phyloP scores from a whole-genome alignment of 805 yeast species.

The Schizosaccharomyces osmophilus region DNA sequence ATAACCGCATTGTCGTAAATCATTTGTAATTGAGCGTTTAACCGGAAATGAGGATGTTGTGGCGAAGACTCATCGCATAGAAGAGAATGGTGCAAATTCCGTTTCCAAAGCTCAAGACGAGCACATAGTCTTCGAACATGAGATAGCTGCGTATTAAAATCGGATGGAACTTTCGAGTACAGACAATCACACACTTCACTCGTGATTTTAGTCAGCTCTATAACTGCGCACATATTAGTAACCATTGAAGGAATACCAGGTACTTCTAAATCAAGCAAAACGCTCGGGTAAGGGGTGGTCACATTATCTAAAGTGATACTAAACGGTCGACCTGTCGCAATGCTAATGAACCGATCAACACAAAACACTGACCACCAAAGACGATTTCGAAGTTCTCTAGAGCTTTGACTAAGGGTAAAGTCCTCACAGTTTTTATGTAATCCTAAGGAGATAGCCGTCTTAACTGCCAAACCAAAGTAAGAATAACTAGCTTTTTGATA shows the following conservation, averaged over 20 bases:
- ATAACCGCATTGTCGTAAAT: not conserved
- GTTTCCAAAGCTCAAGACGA: not conserved
- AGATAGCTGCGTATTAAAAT: not conserved
- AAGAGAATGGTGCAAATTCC: not conserved
- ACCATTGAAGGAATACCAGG: not conserved
- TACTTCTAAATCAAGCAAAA: not conserved
- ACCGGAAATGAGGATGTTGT: not conserved
- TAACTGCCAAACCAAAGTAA: not conserved
- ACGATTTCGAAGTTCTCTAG: not conserved
- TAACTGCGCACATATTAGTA: not conserved
- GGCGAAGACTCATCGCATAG: not conserved
- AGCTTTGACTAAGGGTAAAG: not conserved
- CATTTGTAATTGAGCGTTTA: not conserved
- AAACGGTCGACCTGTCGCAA: not conserved
- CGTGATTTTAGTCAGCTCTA: not conserved
- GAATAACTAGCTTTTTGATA: not conserved
- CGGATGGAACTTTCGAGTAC: not conserved
- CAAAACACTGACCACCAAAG: constrained; percentile 2
- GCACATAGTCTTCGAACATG: not conserved
- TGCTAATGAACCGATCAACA: not conserved
- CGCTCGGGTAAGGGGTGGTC: not conserved
- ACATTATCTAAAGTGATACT: not conserved
- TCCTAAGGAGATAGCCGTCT: not conserved
- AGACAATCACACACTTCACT: not conserved
- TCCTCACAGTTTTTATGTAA: not conserved